Base-by-base conservation (phyloP, 768 basidiomycete species). In the Rhodotorula kratochvilovae region DNA sequence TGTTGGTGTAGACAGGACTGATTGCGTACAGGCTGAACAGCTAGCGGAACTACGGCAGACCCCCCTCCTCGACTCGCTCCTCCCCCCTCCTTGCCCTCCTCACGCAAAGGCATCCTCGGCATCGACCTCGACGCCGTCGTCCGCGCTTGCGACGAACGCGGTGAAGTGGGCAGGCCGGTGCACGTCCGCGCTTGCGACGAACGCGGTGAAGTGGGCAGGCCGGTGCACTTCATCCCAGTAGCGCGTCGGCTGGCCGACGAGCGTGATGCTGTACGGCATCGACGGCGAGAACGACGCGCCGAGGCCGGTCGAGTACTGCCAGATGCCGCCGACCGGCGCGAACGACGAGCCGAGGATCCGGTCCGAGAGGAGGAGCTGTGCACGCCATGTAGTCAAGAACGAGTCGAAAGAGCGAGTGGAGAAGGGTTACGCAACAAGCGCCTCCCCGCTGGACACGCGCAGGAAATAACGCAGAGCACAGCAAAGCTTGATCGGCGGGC, bases 341-440 rank as follows among this genome's bases (percentile, higher is more conserved):
- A 98, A 83, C 0, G 92, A 95, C 88, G 94, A 93, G 33, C 94
- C 96, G 25, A 98, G 85, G 74, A 99, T 88, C 73, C 95, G 90
- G 79, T 99, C 96, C 27, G 94, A 97, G 33, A 98, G 83, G 68
- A 98, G 84, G 43, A 98, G 84, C 80, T 85, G 82, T 33, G 96
- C 92, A 35, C 92, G 88, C n/a, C n/a, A n/a, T n/a, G n/a, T n/a
- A n/a, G n/a, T n/a, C n/a, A n/a, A n/a, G n/a, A n/a, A n/a, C n/a
- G n/a, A n/a, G n/a, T n/a, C n/a, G n/a, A n/a, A n/a, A n/a, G n/a
- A n/a, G n/a, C n/a, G n/a, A n/a, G n/a, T n/a, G n/a, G n/a, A n/a
- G n/a, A n/a, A n/a, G n/a, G n/a, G n/a, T n/a, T n/a, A n/a, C n/a
- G n/a, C n/a, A n/a, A n/a, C n/a, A n/a, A n/a, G n/a, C n/a, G n/a